These are phyloP conservation scores for Amphicarpaea edgeworthii DNA, from an alignment of 306 rosid genomes.

Conservation along the genomic window DNA sequence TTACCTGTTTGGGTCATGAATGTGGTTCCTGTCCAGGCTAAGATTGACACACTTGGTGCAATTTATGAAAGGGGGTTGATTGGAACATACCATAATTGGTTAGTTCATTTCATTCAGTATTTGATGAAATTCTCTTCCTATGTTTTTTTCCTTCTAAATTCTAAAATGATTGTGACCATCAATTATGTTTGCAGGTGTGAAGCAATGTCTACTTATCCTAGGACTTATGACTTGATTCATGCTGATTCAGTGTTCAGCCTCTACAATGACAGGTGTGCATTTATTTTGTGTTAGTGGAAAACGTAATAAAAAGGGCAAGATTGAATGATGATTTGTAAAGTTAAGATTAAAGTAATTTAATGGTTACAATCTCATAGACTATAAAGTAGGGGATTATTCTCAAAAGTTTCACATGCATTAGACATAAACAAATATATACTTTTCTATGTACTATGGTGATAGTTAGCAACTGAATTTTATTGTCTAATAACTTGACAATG, in stretches of 20 bases:
- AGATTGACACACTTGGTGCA: conserved; percentile 74
- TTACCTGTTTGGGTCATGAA: conserved; percentile 94
- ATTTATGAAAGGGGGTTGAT: conserved; percentile 78
- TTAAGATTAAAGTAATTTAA: neutral
- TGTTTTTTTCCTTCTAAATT: neutral
- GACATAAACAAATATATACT: too few species aligned
- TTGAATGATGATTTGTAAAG: neutral
- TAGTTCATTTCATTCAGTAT: conserved; percentile 18
- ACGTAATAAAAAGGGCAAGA: neutral
- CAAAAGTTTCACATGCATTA: neutral
- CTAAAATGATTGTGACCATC: conserved; percentile 2
- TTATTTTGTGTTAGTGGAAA: neutral
- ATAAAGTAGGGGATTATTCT: neutral
- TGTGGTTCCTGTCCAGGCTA: conserved; percentile 73
- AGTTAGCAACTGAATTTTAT: too few species aligned
- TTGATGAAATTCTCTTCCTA: neutral
- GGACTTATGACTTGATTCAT: conserved; percentile 86
- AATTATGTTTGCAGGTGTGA: conserved; percentile 74
- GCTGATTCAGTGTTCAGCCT: conserved; percentile 81
- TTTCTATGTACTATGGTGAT: too few species aligned
- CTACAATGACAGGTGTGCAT: conserved; percentile 62
- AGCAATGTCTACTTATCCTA: conserved; percentile 94
- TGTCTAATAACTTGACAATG: too few species aligned
- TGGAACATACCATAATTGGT: conserved; percentile 88
- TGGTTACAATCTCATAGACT: neutral